These are phyloP conservation scores for Thielaviopsis punctulata DNA, from an alignment of 2,329 filamentous ascomycete species.

Conservation along the genomic window DNA sequence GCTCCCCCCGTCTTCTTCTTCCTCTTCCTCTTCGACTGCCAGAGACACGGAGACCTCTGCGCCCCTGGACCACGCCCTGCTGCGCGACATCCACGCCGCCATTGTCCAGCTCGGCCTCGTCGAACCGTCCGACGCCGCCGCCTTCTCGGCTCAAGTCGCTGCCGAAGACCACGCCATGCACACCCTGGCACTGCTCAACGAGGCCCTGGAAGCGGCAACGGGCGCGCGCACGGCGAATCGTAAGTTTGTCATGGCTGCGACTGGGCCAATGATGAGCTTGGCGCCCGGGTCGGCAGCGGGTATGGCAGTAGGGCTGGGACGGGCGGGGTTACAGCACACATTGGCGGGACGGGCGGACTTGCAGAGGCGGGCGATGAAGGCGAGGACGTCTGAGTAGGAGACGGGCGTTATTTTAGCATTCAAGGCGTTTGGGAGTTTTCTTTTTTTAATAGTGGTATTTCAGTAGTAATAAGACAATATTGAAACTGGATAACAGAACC, in stretches of 20 bases:
- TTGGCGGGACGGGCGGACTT: too few relatives aligned
- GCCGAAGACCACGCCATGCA: slow-evolving; percentile 73
- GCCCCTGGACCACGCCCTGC: slow-evolving; percentile 47
- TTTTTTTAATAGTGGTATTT: too few relatives aligned
- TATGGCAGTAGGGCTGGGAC: slow-evolving; percentile 15
- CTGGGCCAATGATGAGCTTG: too few relatives aligned
- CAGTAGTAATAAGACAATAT: too few relatives aligned
- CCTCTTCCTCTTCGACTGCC: slow-evolving; percentile 17
- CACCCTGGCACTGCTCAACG: slow-evolving; percentile 58
- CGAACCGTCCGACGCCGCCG: slow-evolving; percentile 47
- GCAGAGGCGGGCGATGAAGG: too few relatives aligned
- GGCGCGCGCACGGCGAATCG: slow-evolving; percentile 57
- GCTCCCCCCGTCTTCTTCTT: slow-evolving; percentile 48
- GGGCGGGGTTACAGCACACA: too few relatives aligned
- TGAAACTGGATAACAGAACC: background rate
- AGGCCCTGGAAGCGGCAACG: slow-evolving; percentile 54
- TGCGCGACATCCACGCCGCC: slow-evolving; percentile 77
- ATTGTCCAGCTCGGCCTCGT: slow-evolving; percentile 70
- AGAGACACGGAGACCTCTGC: slow-evolving; percentile 16
- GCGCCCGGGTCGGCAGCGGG: slow-evolving; percentile 23
- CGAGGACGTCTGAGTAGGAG: too few relatives aligned
- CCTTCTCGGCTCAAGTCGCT: slow-evolving; percentile 53
- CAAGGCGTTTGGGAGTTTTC: too few relatives aligned
- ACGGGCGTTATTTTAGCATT: too few relatives aligned
- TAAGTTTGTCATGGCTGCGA: slow-evolving; percentile 50